Percentiles rank a stretch among this genome's conserved stretches.
These are phyloP conservation scores for Durotheca rogersii DNA, from an alignment of 495 filamentous ascomycete genomes.

Conservation along the genomic window DNA sequence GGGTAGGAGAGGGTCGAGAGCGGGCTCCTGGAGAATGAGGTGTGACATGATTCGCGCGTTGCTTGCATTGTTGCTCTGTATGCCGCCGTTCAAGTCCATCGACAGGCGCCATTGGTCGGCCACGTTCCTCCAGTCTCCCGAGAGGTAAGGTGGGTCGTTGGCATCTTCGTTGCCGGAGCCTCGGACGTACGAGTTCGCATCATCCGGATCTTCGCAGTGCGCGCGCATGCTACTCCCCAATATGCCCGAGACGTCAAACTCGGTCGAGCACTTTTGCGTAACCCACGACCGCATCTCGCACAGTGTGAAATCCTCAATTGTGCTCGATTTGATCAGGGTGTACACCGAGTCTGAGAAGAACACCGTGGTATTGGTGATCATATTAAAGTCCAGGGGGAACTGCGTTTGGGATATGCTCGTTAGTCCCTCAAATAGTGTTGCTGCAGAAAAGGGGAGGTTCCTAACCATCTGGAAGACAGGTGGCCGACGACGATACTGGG, in stretches of 20 bases:
- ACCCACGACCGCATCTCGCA: conserved; percentile 62
- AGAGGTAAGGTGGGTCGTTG: conserved; percentile 26
- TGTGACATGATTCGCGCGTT: conserved; percentile 66
- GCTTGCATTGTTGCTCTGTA: conserved; percentile 57
- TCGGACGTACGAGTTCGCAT: conserved; percentile 54
- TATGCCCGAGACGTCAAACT: conserved; percentile 57
- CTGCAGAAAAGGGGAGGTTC: neutral
- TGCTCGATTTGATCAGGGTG: conserved; percentile 56
- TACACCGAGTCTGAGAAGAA: conserved; percentile 57
- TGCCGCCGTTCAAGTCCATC: conserved; percentile 61
- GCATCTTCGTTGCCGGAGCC: conserved; percentile 35
- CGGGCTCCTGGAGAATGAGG: conserved; percentile 36
- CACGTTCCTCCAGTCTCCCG: conserved; percentile 60
- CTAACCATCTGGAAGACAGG: conserved; percentile 62
- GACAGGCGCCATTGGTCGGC: conserved; percentile 57
- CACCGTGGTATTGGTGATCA: conserved; percentile 56
- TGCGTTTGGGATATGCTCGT: conserved; percentile 13
- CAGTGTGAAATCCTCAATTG: conserved; percentile 53
- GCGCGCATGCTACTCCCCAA: conserved; percentile 55
- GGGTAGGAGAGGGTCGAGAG: conserved; percentile 47
- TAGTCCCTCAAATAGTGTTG: neutral
- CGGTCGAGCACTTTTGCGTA: conserved; percentile 61
- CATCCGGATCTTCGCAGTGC: conserved; percentile 56
- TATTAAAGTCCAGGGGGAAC: conserved; percentile 61
- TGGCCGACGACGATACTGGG: conserved; percentile 49